These are phyloP conservation scores for Zopfia rhizophila DNA, from an alignment of 2,329 filamentous ascomycete species.

Conservation along the genomic window DNA sequence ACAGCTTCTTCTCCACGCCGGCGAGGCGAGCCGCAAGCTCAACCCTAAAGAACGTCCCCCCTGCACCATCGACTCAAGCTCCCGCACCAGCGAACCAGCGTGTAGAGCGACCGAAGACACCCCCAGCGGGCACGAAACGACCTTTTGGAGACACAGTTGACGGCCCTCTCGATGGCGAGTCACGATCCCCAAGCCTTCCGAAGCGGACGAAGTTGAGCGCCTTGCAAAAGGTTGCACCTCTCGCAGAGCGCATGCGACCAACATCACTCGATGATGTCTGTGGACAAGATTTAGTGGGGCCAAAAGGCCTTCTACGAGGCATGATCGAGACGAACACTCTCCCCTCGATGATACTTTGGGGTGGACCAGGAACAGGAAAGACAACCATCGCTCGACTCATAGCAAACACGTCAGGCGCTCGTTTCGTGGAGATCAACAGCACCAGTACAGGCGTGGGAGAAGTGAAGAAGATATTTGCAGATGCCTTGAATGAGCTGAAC, in stretches of 20 bases:
- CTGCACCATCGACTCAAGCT: constrained; percentile 32
- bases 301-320: constrained; percentile 81
- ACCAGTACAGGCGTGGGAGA: constrained; percentile 88
- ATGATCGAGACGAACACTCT: constrained; percentile 87
- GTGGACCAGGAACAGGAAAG: constrained; percentile 80
- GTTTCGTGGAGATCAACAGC: constrained; percentile 96
- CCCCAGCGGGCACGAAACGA: constrained; percentile 39
- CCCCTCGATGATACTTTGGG: constrained; percentile 96
- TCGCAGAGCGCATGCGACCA: constrained; percentile 95
- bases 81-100: constrained; percentile 20
- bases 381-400: constrained; percentile 94
- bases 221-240: constrained; percentile 76
- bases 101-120: constrained; percentile 36
- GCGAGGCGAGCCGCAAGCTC: constrained; percentile 54
- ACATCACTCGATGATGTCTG: constrained; percentile 83
- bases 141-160: constrained; percentile 32
- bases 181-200: constrained; percentile 52
- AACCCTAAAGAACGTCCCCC: constrained; percentile 29
- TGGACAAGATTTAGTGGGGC: constrained; percentile 91
- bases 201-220: constrained; percentile 70
- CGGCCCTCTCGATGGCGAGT: constrained; percentile 28
- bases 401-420: constrained; percentile 79
- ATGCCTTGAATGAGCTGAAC: constrained; percentile 81
- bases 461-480: constrained; percentile 89
- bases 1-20: constrained; percentile 66